These are phyloP conservation scores for Huntiella savannae DNA, from an alignment of 2,329 filamentous ascomycete genomes.

Conservation along the genomic window DNA sequence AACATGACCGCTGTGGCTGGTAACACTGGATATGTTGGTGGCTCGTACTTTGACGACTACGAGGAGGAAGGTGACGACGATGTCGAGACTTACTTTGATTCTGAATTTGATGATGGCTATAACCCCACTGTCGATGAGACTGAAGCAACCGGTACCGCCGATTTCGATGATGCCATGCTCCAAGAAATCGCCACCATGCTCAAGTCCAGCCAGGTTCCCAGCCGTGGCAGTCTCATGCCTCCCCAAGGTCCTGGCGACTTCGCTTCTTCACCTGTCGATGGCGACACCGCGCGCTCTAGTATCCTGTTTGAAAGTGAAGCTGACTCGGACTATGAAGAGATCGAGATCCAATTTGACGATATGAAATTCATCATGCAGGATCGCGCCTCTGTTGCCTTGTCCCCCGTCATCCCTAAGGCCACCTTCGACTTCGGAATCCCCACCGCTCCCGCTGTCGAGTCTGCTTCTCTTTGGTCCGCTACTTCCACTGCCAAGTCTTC, in stretches of 20 bases:
- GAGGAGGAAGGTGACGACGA: constrained; percentile 29
- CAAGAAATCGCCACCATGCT: constrained; percentile 46
- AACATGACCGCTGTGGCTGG: constrained; percentile 19
- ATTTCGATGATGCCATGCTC: constrained; percentile 41
- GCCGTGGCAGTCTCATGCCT: constrained; percentile 27
- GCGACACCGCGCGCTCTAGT: constrained; percentile 1
- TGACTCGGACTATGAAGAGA: constrained; percentile 13
- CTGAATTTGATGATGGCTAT: constrained; percentile 19
- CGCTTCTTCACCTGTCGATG: neutral
- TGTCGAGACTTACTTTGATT: constrained; percentile 19
- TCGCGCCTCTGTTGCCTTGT: constrained; percentile 7
- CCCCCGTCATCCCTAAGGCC: constrained; percentile 5
- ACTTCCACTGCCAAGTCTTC: neutral
- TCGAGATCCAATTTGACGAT: constrained; percentile 12
- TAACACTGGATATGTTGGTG: constrained; percentile 20
- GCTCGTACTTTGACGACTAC: constrained; percentile 42
- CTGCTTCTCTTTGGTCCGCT: neutral
- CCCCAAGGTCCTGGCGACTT: constrained; percentile 13
- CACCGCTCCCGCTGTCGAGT: neutral
- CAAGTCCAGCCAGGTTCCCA: constrained; percentile 28
- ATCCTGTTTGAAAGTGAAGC: constrained; percentile 16
- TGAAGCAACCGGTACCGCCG: constrained; percentile 20
- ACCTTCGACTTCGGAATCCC: neutral
- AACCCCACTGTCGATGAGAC: constrained; percentile 18
- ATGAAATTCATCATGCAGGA: constrained; percentile 8